These are phyloP conservation scores for Colletotrichum cordylinicola DNA, from an alignment of 2,329 filamentous ascomycete species.

Conservation along the genomic window DNA sequence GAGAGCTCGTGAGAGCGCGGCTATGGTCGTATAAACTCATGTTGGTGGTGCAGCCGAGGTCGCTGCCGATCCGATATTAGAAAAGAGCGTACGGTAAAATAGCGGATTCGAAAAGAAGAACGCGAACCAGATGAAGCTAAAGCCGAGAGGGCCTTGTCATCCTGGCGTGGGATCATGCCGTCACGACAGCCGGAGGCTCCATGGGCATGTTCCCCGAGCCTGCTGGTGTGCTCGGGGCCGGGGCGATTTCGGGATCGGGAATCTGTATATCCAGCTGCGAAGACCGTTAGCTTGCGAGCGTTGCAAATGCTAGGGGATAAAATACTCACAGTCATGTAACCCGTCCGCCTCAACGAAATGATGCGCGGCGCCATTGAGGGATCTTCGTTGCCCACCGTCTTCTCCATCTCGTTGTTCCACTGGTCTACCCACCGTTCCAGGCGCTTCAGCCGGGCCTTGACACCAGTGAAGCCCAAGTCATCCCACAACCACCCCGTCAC, in stretches of 20 bases:
- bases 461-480: conserved; percentile 78
- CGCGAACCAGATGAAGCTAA: neutral
- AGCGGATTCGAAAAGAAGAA: neutral
- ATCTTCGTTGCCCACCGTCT: conserved; percentile 56
- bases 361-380: conserved; percentile 68
- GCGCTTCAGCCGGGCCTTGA: conserved; percentile 72
- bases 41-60: neutral
- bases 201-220: conserved; percentile 12
- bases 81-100: conserved; percentile 19
- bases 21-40: conserved; percentile 18
- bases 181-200: conserved; percentile 12
- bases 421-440: conserved; percentile 84
- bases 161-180: neutral
- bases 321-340: conserved; percentile 78
- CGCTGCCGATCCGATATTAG: conserved; percentile 10
- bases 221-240: conserved; percentile 48
- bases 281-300: conserved; percentile 27
- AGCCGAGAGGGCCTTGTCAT: neutral
- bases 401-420: conserved; percentile 81
- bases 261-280: conserved; percentile 79
- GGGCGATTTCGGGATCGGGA: conserved; percentile 75
- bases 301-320: neutral
- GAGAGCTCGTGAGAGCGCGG: conserved; percentile 7
- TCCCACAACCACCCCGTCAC: conserved; percentile 96
- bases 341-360: conserved; percentile 80